Percentiles rank a stretch among this genome's conserved stretches.
phyloP scores from a whole-genome alignment of 176 grass and related monocot genomes.

The sorghum (Sorghum bicolor) region Sorghum_bicolor_NCBIv3 NC_012879.2:56496001-56496500 shows the following conservation, averaged over 20 bases:
- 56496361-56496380: not conserved
- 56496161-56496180: not conserved
- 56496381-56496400: slow-evolving; percentile 5
- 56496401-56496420: slow-evolving; percentile 13
- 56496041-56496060: not conserved
- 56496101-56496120: not conserved
- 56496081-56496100: slow-evolving; percentile 27
- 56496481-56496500: not conserved
- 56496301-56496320: not conserved
- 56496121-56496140: not conserved
- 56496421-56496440: slow-evolving; percentile 13
- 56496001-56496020: not conserved
- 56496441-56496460: not conserved
- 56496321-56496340: slow-evolving; percentile 23
- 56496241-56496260: not conserved
- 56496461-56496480: not conserved
- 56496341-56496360: not conserved
- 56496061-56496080: not conserved
- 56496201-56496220: not conserved
- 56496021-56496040: not conserved
- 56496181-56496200: slow-evolving; percentile 10
- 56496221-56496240: not conserved
- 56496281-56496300: not conserved
- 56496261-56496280: not conserved
- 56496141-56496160: not conserved